Conservation (phyloP, 2,329 filamentous ascomycete species). For the Penicillium corylophilum region DNA sequence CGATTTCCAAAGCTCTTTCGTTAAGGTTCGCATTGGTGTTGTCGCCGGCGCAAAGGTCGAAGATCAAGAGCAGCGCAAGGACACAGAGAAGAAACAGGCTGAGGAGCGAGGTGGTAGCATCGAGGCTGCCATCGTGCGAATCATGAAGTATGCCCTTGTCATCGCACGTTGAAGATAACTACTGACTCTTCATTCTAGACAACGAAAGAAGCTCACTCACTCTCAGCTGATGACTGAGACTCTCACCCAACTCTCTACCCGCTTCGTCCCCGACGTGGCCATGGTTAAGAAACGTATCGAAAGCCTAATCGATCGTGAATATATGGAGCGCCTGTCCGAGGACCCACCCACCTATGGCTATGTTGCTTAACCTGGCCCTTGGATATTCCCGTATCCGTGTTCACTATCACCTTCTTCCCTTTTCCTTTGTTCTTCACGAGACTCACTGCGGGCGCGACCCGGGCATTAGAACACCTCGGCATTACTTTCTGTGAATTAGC, state of each 20-base stretch:
- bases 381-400: not conserved
- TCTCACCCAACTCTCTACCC: slow-evolving; percentile 47
- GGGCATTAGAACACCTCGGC: not conserved
- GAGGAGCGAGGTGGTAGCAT: slow-evolving; percentile 51
- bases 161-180: not conserved
- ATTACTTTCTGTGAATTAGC: slow-evolving; percentile 21
- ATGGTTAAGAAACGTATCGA: slow-evolving; percentile 57
- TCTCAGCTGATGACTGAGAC: slow-evolving; percentile 53
- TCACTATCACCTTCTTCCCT: not conserved
- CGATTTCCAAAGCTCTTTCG: slow-evolving; percentile 74
- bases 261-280: slow-evolving; percentile 52
- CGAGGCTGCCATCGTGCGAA: slow-evolving; percentile 53
- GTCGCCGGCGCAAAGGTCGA: slow-evolving; percentile 80
- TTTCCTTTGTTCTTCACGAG: not conserved
- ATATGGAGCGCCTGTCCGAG: slow-evolving; percentile 47
- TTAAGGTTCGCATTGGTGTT: slow-evolving; percentile 86
- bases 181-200: slow-evolving; percentile 32
- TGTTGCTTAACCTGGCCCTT: slow-evolving; percentile 33
- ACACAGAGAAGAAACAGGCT: slow-evolving; percentile 52
- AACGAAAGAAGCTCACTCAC: slow-evolving; percentile 51
- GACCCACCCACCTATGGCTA: slow-evolving; percentile 49
- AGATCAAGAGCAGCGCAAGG: slow-evolving; percentile 59
- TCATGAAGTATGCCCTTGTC: slow-evolving; percentile 49
- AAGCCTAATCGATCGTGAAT: slow-evolving; percentile 54
- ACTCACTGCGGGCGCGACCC: not conserved